Evolutionary conservation across 331 rosid species (phyloP), one percentile per base, ranked within the genome.

Genomic region (Pyracantha coccinea): DNA sequence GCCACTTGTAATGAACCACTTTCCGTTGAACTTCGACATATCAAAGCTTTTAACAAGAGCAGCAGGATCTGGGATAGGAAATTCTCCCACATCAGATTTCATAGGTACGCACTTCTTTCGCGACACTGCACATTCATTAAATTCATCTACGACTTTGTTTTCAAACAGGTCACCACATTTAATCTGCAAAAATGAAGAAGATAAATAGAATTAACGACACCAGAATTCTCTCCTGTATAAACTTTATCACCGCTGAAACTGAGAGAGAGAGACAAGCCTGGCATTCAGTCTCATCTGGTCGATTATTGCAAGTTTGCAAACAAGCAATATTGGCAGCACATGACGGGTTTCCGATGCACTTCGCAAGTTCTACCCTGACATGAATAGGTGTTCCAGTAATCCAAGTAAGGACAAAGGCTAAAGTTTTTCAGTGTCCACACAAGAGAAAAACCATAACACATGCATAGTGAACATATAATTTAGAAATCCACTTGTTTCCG

Each of bases 251-350:
- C 32, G n/a, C 59, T 64, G 71, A 35, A 68, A 31, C 1, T 45
- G 54, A 69, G 45, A 15, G 35, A 52, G 57, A 59, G 6, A 68
- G 64, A 82, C 85, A 82, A 78, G 88, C 99, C 85, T 94, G 99
- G 82, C 99, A 94, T 82, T 94, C 99, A 0, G 93, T 90, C 79
- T 92, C 99, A 80, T 94, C 99, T 16, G 99, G 96, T 80, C 99
- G 82, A 80, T 92, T 86, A 78, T 94, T 94, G 88, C 99, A 94
- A 74, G 99, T 92, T 81, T 94, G 99, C 45, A 94, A 95, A 84
- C 99, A 94, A 68, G 96, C 97, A 75, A 94, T 58, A 81, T 92
- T 90, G 68, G 99, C 96, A 27, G 99, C 99, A 74, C 99, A 94
- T 21, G 92, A 81, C 1, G 99, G 99, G 78, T 94, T 90, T 63